These are phyloP conservation scores for Boletus subcaerulescens DNA, from an alignment of 768 basidiomycete species.

Conservation along the genomic window DNA sequence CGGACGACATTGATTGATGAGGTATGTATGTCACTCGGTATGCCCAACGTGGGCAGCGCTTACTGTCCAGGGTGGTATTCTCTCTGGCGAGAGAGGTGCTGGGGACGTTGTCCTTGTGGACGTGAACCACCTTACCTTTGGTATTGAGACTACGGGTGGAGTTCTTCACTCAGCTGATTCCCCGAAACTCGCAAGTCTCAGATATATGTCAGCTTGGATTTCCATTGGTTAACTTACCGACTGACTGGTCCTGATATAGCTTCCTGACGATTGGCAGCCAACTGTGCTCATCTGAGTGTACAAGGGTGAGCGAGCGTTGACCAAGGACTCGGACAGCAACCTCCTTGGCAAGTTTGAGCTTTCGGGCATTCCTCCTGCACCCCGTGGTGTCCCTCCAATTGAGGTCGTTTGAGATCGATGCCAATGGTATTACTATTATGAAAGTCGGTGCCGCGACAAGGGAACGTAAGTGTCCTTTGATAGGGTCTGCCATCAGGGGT, in stretches of 20 bases:
- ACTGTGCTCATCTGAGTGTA: conserved; percentile 96
- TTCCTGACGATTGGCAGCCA: conserved; percentile 90
- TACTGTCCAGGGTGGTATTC: conserved; percentile 97
- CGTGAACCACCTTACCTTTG: conserved; percentile 93
- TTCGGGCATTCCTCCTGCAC: conserved; percentile 83
- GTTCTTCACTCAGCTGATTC: conserved; percentile 98
- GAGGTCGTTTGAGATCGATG: conserved; percentile 97
- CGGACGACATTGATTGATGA: too few species aligned
- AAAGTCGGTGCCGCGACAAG: conserved; percentile 94
- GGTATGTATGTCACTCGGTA: too few species aligned
- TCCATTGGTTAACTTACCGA: background rate
- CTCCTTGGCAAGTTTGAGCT: conserved; percentile 96
- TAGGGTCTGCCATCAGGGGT: conserved; percentile 49
- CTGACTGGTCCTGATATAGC: conserved; percentile 30
- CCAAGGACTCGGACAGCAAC: conserved; percentile 99
- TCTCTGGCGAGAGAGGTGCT: conserved; percentile 90
- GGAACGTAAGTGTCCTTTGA: conserved; percentile 88
- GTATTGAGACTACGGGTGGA: conserved; percentile 98
- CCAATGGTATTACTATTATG: conserved; percentile 96
- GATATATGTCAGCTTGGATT: conserved; percentile 48
- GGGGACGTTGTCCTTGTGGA: conserved; percentile 93
- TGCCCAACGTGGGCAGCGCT: conserved; percentile 50
- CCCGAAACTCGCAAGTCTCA: conserved; percentile 96
- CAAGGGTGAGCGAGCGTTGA: conserved; percentile 93
- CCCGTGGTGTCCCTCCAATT: conserved; percentile 95